Percentiles rank a stretch among this genome's conserved stretches.
phyloP scores from a whole-genome alignment of 306 rosid genomes.

The Spatholobus suberectus region DNA sequence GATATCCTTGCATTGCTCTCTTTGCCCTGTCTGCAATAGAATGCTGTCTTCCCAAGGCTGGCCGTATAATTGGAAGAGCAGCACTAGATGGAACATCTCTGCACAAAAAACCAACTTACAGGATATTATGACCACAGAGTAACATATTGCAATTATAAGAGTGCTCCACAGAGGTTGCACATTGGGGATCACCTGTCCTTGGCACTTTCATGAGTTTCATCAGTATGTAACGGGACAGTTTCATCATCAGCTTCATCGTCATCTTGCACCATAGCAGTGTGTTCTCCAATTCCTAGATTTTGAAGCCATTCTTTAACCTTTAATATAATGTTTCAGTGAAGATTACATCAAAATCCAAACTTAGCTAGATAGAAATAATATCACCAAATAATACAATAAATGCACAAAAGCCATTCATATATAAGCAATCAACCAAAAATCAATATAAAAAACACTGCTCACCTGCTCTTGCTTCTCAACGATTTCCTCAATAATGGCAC shows the following conservation, averaged over 20 bases:
- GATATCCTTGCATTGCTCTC: constrained; percentile 96
- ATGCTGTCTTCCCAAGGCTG: constrained; percentile 92
- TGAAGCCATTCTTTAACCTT: constrained; percentile 99
- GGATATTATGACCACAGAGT: constrained; percentile 38
- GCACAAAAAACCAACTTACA: constrained; percentile 51
- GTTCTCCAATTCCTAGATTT: constrained; percentile 99
- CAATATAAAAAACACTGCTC: constrained; percentile 12
- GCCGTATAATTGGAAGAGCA: constrained; percentile 92
- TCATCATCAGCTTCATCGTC: constrained; percentile 92
- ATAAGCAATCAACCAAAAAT: constrained; percentile 19
- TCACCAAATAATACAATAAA: constrained; percentile 45
- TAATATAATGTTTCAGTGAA: constrained; percentile 75
- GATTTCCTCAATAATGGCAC: constrained; percentile 90
- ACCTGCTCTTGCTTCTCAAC: constrained; percentile 99
- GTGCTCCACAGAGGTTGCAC: constrained; percentile 20
- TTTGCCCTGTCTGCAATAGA: constrained; percentile 92
- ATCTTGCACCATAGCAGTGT: constrained; percentile 69
- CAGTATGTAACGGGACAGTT: constrained; percentile 62
- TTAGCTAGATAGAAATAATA: constrained; percentile 47
- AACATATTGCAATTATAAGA: constrained; percentile 21
- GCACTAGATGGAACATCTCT: constrained; percentile 99
- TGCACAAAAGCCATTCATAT: constrained; percentile 22
- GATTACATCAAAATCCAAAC: constrained; percentile 75
- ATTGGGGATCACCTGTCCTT: constrained; percentile 66
- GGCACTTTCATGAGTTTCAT: constrained; percentile 59